Base-by-base conservation (phyloP, 805 yeast genomes). In the Zygotorulaspora chibaensis region DNA sequence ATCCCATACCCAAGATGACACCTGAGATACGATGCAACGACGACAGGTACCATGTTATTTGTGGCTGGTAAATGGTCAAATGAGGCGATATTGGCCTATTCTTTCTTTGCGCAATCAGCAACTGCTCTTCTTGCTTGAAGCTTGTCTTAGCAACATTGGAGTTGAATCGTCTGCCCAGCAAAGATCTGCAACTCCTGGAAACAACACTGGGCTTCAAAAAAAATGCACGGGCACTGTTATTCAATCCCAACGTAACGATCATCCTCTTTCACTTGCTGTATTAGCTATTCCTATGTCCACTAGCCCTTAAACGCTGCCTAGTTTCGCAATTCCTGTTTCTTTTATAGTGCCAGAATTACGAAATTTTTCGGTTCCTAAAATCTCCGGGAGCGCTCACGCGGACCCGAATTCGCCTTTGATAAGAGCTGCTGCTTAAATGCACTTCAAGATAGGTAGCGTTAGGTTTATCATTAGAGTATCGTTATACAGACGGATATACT, bases 61-160 rank as follows among this genome's bases (percentile, higher is more conserved):
- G 97, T 36, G 95, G 95, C 72, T 90, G 76, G 74, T 91, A 91
- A 64, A 93, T 90, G 51, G 81, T 71, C 63, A 91, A 75, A 67
- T 91, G 95, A 46, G 98, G 98, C 26, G 96, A 88, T 12, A 78
- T 70, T 28, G 98, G 98, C 72, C 99, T 83, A 71, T 80, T 78
- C 55, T 74, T 78, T 69, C 99, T 81, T 74, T 91, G 98, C 43
- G 81, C 80, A 46, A 80, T 75, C 51, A 91, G 76, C 46, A 89
- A 74, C 29, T 76, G 77, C 54, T 84, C 77, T 59, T 85, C 95
- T 55, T 80, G 79, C 20, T 71, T 77, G 35, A 45, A 36, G n/a
- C 40, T 50, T 16, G 54, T 48, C 38, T 40, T 48, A 23, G 47
- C 48, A 8, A 50, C 30, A 17, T 39, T 39, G 12, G 50, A 45